Evolutionary conservation across 306 rosid genomes (phyloP).

Genomic region (Psophocarpus tetragonolobus): DNA sequence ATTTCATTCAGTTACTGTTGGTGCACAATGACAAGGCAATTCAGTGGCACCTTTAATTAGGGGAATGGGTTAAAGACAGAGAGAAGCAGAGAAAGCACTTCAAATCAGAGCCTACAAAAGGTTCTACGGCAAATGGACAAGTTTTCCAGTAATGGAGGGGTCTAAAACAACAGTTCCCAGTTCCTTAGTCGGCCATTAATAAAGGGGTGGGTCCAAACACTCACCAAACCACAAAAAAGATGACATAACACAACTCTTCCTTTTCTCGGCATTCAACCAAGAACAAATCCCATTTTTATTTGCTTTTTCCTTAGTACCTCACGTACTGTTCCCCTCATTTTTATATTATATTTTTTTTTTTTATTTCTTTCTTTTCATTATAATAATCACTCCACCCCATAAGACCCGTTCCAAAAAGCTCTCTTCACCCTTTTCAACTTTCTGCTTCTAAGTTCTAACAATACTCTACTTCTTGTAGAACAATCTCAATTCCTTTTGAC

Average conservation of each 20-base stretch:
- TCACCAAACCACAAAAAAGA: constrained; percentile 56
- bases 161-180: constrained; percentile 51
- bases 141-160: constrained; percentile 55
- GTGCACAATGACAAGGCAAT: constrained; percentile 27
- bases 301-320: constrained; percentile 15
- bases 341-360: not conserved
- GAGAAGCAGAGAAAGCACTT: constrained; percentile 34
- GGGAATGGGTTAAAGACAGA: constrained; percentile 50
- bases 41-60: constrained; percentile 32
- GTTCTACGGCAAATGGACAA: constrained; percentile 51
- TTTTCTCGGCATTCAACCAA: constrained; percentile 31
- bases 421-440: constrained; percentile 57
- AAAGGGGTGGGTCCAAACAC: constrained; percentile 50
- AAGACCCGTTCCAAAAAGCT: constrained; percentile 63
- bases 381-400: constrained; percentile 51
- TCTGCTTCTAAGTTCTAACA: constrained; percentile 61
- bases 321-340: constrained; percentile 24
- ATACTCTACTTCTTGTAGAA: constrained; percentile 53
- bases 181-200: constrained; percentile 65
- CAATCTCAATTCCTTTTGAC: constrained; percentile 52
- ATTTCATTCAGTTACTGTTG: constrained; percentile 41
- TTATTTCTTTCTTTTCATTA: not conserved
- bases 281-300: constrained; percentile 20
- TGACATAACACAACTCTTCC: constrained; percentile 37
- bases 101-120: constrained; percentile 47